These are phyloP conservation scores for Phytophthora lateralis DNA, from an alignment of 352 stramenopile genomes.

Conservation along the genomic window DNA sequence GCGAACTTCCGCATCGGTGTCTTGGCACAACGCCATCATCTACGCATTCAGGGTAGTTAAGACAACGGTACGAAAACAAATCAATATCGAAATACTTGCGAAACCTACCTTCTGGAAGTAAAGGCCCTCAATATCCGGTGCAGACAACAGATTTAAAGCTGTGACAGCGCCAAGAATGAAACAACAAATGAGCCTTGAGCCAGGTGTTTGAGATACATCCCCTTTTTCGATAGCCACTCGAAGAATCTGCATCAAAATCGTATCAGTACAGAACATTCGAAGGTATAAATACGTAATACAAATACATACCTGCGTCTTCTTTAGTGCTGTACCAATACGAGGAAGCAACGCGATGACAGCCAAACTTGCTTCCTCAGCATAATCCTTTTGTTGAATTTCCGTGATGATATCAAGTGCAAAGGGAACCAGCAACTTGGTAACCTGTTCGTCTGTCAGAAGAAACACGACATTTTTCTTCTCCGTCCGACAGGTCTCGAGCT, in stretches of 20 bases:
- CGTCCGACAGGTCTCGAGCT: constrained; percentile 49
- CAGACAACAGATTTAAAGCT: constrained; percentile 64
- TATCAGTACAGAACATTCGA: constrained; percentile 1
- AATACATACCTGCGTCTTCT: constrained; percentile 71
- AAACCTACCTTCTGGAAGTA: constrained; percentile 78
- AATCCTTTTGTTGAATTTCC: constrained; percentile 83
- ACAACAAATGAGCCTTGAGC: constrained; percentile 81
- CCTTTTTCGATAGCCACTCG: constrained; percentile 85
- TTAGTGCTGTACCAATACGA: constrained; percentile 58
- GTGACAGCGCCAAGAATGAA: constrained; percentile 75
- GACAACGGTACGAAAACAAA: background rate
- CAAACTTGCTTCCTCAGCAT: constrained; percentile 67
- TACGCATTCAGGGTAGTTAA: constrained; percentile 24
- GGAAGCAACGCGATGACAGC: constrained; percentile 62
- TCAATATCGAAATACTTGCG: too few species aligned
- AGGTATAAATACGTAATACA: background rate
- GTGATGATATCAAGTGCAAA: constrained; percentile 73
- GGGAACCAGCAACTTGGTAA: constrained; percentile 73
- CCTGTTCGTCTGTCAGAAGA: constrained; percentile 77
- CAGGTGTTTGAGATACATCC: constrained; percentile 78
- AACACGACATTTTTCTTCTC: constrained; percentile 71
- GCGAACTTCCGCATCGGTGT: constrained; percentile 83
- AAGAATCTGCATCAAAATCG: constrained; percentile 56
- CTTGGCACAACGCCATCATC: constrained; percentile 88
- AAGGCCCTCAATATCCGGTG: constrained; percentile 78